Base-by-base conservation (phyloP, 768 basidiomycete species). In the Lactarius akahatsu region DNA sequence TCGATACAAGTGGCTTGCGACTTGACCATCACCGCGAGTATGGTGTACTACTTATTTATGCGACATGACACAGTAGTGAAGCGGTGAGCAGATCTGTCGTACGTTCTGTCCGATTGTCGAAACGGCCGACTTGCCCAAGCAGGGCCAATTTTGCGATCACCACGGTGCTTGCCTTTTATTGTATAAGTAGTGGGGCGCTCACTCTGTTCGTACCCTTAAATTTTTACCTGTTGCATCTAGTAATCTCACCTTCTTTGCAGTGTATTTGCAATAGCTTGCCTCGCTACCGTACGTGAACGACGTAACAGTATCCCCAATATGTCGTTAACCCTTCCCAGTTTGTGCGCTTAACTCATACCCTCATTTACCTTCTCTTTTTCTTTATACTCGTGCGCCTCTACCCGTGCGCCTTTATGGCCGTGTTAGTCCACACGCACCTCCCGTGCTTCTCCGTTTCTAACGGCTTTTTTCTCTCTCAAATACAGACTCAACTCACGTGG, bases 361-460 rank as follows among this genome's bases (percentile, higher is more conserved):
- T 58, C 20, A 50, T 64, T n/a, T 64, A 64, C 32, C 26, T 34
- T 7, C 63, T 57, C 3, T 64, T 64, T 52, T 64, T 20, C 45
- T 58, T 58, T 23, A 16, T 50, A 34, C 63, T 57, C 10, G 56
- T 50, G 1, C 63, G 57, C 36, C 50, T 62, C 16, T 62, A 62
- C 28, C 18, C 47, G 11, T 64, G 57, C 47, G 34, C 63, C 3
- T 64, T 64, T 8, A 40, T 64, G 47, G 36, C 57, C 8, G 50
- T 58, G 63, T 58, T 3, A 2, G 63, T 64, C 34, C 45, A 7
- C 45, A n/a, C 9, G n/a, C 9, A 47, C 45, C 20, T 30, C 0
- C 57, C 18, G 23, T n/a, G 18, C 63, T 20, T 28, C 16, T 34
- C 20, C 20, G 16, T 20, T 0, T 55, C 8, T 55, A 55, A 32